Percentiles rank a stretch among this genome's conserved stretches.
phyloP scores from a whole-genome alignment of 306 rosid species.

The Lathyrus oleraceus region DNA sequence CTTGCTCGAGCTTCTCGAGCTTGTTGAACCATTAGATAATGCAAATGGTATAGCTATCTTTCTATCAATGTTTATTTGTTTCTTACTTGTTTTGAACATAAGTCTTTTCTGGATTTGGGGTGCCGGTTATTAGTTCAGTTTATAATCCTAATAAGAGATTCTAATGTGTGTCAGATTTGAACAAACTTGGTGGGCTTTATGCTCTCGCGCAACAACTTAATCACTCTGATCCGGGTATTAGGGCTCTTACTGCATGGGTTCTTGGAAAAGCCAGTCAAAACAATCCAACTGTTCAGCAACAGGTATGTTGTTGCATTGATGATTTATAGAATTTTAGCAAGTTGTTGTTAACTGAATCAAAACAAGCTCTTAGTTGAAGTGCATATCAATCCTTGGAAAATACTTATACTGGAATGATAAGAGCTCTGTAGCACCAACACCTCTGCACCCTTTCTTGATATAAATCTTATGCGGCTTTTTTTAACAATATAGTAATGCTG shows the following conservation, averaged over 20 bases:
- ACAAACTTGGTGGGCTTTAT: slow-evolving; percentile 73
- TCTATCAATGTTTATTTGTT: neutral
- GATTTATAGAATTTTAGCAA: slow-evolving; percentile 6
- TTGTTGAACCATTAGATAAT: slow-evolving; percentile 82
- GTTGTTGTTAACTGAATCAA: slow-evolving; percentile 6
- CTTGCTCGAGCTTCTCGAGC: slow-evolving; percentile 71
- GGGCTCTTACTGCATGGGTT: slow-evolving; percentile 81
- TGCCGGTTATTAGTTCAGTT: neutral
- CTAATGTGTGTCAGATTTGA: slow-evolving; percentile 53
- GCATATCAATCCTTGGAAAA: neutral
- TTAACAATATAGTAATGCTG: slow-evolving; percentile 22
- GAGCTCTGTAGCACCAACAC: no score
- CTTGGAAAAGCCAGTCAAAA: slow-evolving; percentile 87
- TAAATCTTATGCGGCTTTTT: neutral
- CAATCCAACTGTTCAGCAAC: slow-evolving; percentile 73
- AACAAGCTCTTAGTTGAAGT: neutral
- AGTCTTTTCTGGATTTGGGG: no score
- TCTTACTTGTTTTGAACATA: no score
- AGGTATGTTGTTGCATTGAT: slow-evolving; percentile 48
- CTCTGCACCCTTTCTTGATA: neutral
- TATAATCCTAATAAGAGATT: slow-evolving; percentile 25
- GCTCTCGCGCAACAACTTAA: slow-evolving; percentile 56
- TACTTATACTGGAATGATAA: neutral
- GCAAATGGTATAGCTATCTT: slow-evolving; percentile 62
- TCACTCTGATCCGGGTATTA: slow-evolving; percentile 61